Percentiles rank a stretch among this genome's conserved stretches.
These are phyloP conservation scores for Sequoia sempervirens DNA, from an alignment of 75 land plant species.

Conservation along the genomic window DNA sequence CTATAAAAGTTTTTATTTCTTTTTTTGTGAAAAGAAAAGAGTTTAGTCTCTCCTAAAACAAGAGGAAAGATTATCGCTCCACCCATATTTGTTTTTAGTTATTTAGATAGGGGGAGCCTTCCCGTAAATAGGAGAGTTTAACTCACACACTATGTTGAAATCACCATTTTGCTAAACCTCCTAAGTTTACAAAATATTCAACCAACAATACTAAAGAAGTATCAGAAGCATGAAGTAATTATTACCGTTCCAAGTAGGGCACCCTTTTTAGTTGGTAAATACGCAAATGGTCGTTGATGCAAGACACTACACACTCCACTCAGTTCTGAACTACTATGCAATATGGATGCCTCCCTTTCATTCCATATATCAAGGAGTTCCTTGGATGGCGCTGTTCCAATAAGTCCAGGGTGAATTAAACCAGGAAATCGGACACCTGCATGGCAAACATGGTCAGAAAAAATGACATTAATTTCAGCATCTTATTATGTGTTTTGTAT, in stretches of 20 bases:
- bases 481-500: background rate
- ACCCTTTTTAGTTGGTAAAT: constrained; percentile 19
- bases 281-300: constrained; percentile 23
- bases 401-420: constrained; percentile 23
- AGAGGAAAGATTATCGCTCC: too few species aligned
- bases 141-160: too few species aligned
- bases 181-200: too few species aligned
- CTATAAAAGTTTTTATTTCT: too few species aligned
- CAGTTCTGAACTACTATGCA: background rate
- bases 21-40: too few species aligned
- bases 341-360: constrained; percentile 14
- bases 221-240: background rate
- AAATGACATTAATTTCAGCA: background rate
- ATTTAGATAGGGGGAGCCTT: too few species aligned
- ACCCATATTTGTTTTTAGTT: too few species aligned
- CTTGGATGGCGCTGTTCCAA: constrained; percentile 26
- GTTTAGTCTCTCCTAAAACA: too few species aligned
- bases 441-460: background rate
- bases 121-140: too few species aligned
- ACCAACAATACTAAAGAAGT: background rate
- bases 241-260: constrained; percentile 19
- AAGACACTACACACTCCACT: background rate
- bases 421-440: constrained; percentile 27
- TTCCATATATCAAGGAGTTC: constrained; percentile 27
- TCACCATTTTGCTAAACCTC: too few species aligned